Evolutionary conservation across 2,329 filamentous ascomycete genomes (phyloP), one percentile per base, ranked within the genome.

Genomic region (Penicillium sp.): DNA sequence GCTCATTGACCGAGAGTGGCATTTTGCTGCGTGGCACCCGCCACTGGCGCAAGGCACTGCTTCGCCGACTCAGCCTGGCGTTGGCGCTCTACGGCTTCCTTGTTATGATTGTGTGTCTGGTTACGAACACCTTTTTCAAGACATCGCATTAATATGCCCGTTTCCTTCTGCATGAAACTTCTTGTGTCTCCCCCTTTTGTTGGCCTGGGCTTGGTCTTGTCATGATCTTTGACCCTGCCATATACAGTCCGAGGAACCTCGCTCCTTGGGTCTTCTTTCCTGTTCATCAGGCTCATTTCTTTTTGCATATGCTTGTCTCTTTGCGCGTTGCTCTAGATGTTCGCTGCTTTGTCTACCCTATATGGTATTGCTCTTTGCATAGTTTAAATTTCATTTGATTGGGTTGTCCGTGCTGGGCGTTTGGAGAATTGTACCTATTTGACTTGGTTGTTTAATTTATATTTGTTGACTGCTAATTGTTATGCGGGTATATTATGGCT

Each of bases 51-150:
- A 86, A 74, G 72, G 83, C 66, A 57, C 82, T 81, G 49, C 73
- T 97, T 54, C 83, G 94, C 58, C 89, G 86, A 68, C 75, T 91
- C 61, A 88, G 91, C 53, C 78, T 97, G 47, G 88, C 80, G 0
- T 78, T 99, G 59, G 88, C 90, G 8, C 80, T 92, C 9, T 99
- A 99, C 70, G 94, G 94, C 21, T 65, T 91, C 9, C 77, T 89
- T 49, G 92, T 99, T 53, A 97, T 99, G 94, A 78, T 90, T 29
- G 87, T 93, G 48, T 97, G 93, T 72, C 77, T 99, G 66, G 79
- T 85, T 43, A 91, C 92, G 70, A 97, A 97, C 73, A 86, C 89
- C 15, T 89, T 96, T 67, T 92, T 94, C 67, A 81, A 85, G 50
- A 83, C 82, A 55, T 81, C 82, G 56, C 85, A 89, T 77, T 90